Base-by-base conservation (phyloP, 495 filamentous ascomycete species). In the Talaromyces proteolyticus region DNA sequence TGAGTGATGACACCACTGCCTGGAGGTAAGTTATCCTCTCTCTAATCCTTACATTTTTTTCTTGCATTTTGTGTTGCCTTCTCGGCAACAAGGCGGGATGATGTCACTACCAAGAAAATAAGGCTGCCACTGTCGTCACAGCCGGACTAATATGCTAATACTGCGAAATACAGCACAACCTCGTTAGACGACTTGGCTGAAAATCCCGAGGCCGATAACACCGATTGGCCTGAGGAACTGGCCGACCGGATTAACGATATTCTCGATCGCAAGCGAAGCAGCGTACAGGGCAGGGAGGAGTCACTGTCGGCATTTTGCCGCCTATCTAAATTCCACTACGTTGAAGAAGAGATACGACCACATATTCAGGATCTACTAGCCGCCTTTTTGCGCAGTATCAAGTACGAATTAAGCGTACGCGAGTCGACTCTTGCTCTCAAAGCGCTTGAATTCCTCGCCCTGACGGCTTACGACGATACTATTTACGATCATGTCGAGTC, bases 251-350 rank as follows among this genome's bases (percentile, higher is more conserved):
- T 96, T 43, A 74, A 86, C 47, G 88, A 92, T 59, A 83, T 96
- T 18, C 69, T 89, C 19, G 88, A 96, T 56, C 83, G 89, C 55
- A 98, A 96, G 74, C 81, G 86, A 48, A 88, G 82, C 62, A 90
- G 84, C 50, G 77, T 78, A n/a, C 80, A 88, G 55, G 85, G 87
- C 12, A 81, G 92, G 24, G 92, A 95, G 59, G 77, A 81, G 44
- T 80, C 81, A 18, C 72, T 94, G 45, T 70, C 72, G 14, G 76
- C 74, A 25, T 96, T 89, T 64, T 77, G 77, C 19, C 81, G 86
- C 46, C 73, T 92, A 18, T 68, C 92, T 29, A 89, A 83, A 53
- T 79, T 81, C 45, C 87, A 88, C 55, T 92, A 84, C 59, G 79
- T 82, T 0, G 73, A 79, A 24, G 81, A 86, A 17, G 81, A 87